A percentile compares a stretch with the other conserved stretches of the same genome.
Evolutionary conservation across 352 stramenopile species (phyloP).

Genomic region (Phytophthora macrochlamydospora): DNA sequence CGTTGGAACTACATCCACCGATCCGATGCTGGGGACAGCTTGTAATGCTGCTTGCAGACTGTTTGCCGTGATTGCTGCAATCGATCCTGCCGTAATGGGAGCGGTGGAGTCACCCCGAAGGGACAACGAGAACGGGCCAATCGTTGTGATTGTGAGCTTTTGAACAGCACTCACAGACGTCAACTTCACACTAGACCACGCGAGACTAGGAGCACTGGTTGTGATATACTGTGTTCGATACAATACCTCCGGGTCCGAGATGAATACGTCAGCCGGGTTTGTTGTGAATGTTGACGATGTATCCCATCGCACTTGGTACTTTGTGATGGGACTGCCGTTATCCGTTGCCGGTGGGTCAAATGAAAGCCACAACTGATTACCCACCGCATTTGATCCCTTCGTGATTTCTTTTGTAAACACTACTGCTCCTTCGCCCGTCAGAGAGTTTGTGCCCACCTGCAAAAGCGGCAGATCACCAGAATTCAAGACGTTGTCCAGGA

Average conservation of each 20-base stretch:
- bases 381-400: slow-evolving; percentile 75
- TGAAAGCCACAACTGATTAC: slow-evolving; percentile 76
- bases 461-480: slow-evolving; percentile 63
- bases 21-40: slow-evolving; percentile 46
- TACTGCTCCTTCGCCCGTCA: slow-evolving; percentile 53
- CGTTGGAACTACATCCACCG: slow-evolving; percentile 45
- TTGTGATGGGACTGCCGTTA: slow-evolving; percentile 68
- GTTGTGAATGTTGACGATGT: slow-evolving; percentile 55
- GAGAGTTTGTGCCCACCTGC: slow-evolving; percentile 26
- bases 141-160: slow-evolving; percentile 42
- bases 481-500: slow-evolving; percentile 75
- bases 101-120: slow-evolving; percentile 52
- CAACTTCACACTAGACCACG: slow-evolving; percentile 55
- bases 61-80: slow-evolving; percentile 40
- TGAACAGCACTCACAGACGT: slow-evolving; percentile 44
- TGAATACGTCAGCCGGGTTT: slow-evolving; percentile 48
- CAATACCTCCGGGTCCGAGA: slow-evolving; percentile 57
- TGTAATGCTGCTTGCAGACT: slow-evolving; percentile 42
- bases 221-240: slow-evolving; percentile 61
- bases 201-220: slow-evolving; percentile 52
- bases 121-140: slow-evolving; percentile 48
- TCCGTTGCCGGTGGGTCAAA: slow-evolving; percentile 69
- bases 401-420: slow-evolving; percentile 51
- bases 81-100: slow-evolving; percentile 21
- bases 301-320: slow-evolving; percentile 75